These are phyloP conservation scores for Candida bentonensis DNA, from an alignment of 805 yeast genomes.

Conservation along the genomic window DNA sequence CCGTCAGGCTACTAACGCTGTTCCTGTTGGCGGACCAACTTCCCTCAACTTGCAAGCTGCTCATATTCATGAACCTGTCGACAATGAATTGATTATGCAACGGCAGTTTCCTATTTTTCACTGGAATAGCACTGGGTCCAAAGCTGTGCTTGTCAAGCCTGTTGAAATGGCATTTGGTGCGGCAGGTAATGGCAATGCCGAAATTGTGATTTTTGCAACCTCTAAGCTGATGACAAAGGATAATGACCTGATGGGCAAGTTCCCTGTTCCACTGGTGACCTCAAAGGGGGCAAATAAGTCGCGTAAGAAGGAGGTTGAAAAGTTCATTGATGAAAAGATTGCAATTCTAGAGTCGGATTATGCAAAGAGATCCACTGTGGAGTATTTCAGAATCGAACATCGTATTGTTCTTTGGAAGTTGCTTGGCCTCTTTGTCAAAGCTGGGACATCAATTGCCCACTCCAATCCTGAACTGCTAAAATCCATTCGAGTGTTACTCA, in stretches of 20 bases:
- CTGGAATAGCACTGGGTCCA: slow-evolving; percentile 38
- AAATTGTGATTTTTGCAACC: slow-evolving; percentile 16
- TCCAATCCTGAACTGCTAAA: slow-evolving; percentile 16
- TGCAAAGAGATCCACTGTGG: slow-evolving; percentile 7
- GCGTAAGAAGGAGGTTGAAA: slow-evolving; percentile 52
- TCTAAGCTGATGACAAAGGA: slow-evolving; percentile 18
- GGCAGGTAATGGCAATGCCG: slow-evolving; percentile 19
- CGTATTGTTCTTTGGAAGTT: slow-evolving; percentile 21
- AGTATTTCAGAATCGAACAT: slow-evolving; percentile 16
- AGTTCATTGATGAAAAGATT: slow-evolving; percentile 41
- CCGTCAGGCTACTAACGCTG: neutral
- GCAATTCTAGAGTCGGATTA: slow-evolving; percentile 13
- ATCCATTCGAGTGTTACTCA: slow-evolving; percentile 12
- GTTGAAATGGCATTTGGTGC: slow-evolving; percentile 23
- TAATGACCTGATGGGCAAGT: slow-evolving; percentile 22
- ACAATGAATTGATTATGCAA: slow-evolving; percentile 30
- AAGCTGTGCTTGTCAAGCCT: slow-evolving; percentile 33
- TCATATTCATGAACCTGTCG: slow-evolving; percentile 7
- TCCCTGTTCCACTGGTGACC: slow-evolving; percentile 56
- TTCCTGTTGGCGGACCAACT: slow-evolving; percentile 1
- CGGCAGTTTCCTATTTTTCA: slow-evolving; percentile 67
- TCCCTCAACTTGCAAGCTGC: neutral
- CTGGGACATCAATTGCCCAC: slow-evolving; percentile 17
- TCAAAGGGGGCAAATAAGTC: slow-evolving; percentile 31
- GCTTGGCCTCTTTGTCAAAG: slow-evolving; percentile 20